phyloP scores from a whole-genome alignment of 225 moss, liverwort and hornwort genomes.

The Bryum argenteum region DNA sequence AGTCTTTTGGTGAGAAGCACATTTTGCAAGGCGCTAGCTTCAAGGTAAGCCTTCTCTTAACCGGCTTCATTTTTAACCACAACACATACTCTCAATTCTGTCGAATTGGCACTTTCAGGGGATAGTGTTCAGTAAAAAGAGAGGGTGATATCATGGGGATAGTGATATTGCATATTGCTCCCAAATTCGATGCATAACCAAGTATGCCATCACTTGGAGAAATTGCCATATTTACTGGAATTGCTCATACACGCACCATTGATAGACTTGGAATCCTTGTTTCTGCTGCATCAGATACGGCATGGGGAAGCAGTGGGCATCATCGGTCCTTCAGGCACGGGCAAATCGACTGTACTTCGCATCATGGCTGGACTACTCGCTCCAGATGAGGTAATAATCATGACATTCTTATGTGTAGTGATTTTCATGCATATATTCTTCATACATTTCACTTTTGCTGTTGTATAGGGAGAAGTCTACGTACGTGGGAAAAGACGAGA shows the following conservation, averaged over 20 bases:
- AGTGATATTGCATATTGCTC: no score
- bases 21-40: slow-evolving; percentile 89
- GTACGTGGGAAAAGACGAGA: slow-evolving; percentile 77
- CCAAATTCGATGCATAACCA: no score
- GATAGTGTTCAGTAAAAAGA: no score
- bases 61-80: background rate
- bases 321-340: slow-evolving; percentile 98
- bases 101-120: no score
- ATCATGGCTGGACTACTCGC: slow-evolving; percentile 95
- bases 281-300: slow-evolving; percentile 55
- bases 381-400: slow-evolving; percentile 77
- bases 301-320: slow-evolving; percentile 97
- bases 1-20: slow-evolving; percentile 88
- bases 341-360: slow-evolving; percentile 89
- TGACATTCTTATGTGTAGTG: slow-evolving; percentile 5
- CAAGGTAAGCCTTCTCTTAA: slow-evolving; percentile 51
- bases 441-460: background rate
- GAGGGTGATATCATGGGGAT: no score
- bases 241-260: no score
- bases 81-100: background rate
- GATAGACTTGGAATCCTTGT: slow-evolving; percentile 16
- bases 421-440: background rate
- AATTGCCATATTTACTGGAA: no score
- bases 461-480: slow-evolving; percentile 79
- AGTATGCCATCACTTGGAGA: no score